These are phyloP conservation scores for Diaporthe australafricana DNA, from an alignment of 2,329 filamentous ascomycete species.

Conservation along the genomic window DNA sequence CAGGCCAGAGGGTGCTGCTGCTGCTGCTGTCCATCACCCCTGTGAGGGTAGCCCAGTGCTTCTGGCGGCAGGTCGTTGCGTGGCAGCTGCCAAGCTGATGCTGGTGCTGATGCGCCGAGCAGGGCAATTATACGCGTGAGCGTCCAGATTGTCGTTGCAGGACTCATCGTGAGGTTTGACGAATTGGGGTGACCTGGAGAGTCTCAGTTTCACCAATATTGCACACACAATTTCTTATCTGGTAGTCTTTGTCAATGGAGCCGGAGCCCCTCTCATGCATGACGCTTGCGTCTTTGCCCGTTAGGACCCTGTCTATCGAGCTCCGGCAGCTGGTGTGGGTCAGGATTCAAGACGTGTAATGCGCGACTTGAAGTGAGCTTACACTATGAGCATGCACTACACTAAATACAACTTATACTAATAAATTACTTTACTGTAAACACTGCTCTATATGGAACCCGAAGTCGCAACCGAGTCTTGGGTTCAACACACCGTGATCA, in stretches of 20 bases:
- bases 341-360: neutral
- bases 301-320: neutral
- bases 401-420: neutral
- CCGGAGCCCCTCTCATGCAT: neutral
- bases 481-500: neutral
- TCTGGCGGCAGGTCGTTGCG: conserved; percentile 10
- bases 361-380: no score
- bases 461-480: neutral
- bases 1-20: conserved; percentile 23
- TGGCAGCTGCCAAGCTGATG: conserved; percentile 31
- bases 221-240: neutral
- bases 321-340: conserved; percentile 10
- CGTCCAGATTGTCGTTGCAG: neutral
- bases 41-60: neutral
- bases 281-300: neutral
- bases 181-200: neutral
- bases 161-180: conserved; percentile 22
- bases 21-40: neutral
- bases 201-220: neutral
- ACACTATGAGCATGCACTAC: neutral
- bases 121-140: conserved; percentile 5
- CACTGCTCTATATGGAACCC: neutral
- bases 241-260: neutral
- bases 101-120: neutral
- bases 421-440: neutral